Base-by-base conservation (phyloP, 495 filamentous ascomycete species). In the Entonaema liquescens region DNA sequence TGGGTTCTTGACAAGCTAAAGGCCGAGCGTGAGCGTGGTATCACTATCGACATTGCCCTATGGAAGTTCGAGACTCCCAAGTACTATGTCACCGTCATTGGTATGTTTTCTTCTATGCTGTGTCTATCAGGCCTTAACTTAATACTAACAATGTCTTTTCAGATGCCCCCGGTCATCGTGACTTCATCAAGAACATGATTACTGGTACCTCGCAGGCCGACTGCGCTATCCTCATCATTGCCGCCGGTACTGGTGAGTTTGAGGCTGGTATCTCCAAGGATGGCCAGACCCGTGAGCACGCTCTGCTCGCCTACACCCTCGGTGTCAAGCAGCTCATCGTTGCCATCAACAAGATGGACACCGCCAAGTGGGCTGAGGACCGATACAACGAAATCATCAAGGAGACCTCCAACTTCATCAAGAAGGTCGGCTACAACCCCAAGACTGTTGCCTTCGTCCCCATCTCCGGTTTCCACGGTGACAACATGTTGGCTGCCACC, bases 141-240 rank as follows among this genome's bases (percentile, higher is more conserved):
- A 35, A 62, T 54, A 33, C 62, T 68, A 67, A 69, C 36, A 3
- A 65, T 49, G 71, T 78, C 2, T 38, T 53, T 71, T 36, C 77
- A 93, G 94, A 99, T 83, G 95, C 95, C 86, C 95, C 95, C 78
- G 95, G 95, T 85, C 95, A 99, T 86, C 95, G 95, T 93, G 95
- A 99, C 82, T 99, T 99, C 88, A 99, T 99, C 92, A 99, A 99
- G 95, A 98, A 97, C 92, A 99, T 99, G 95, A 99, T 98, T 88
- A 98, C 95, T 87, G 95, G 95, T 92, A 98, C 95, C 79, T 98
- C 95, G 81, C 95, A 98, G 89, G 96, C 96, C 79, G 95, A 99
- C 81, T 98, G 94, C 86, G 95, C 96, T 79, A 92, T 99, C 84
- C 95, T 99, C 89, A 98, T 99, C 87, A 99, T 99, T 86, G 95